Conservation (phyloP, 495 filamentous ascomycete genomes). For the Parathielavia appendiculata region DNA sequence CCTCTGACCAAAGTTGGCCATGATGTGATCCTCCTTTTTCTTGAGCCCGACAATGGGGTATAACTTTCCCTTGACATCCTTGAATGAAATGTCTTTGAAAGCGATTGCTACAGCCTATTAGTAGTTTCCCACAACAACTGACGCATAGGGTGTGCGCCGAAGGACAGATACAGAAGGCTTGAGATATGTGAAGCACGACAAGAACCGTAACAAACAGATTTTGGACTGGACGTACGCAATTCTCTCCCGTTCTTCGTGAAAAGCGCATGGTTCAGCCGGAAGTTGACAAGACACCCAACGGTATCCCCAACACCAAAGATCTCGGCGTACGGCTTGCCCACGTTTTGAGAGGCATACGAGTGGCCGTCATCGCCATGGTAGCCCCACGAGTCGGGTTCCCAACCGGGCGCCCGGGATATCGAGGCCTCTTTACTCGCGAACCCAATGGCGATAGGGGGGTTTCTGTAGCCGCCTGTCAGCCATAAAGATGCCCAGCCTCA, state of each 20-base stretch:
- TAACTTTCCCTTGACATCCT: slow-evolving; percentile 50
- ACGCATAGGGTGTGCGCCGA: not conserved
- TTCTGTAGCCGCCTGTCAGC: slow-evolving; percentile 33
- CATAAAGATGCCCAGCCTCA: not conserved
- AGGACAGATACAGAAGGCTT: not conserved
- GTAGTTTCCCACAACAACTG: not conserved
- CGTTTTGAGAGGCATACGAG: slow-evolving; percentile 67
- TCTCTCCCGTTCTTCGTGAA: slow-evolving; percentile 90
- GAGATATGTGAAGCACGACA: not conserved
- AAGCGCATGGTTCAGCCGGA: slow-evolving; percentile 77
- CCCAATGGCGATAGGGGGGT: slow-evolving; percentile 81
- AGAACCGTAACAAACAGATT: not conserved
- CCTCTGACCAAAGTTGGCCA: slow-evolving; percentile 86
- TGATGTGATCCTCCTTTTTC: slow-evolving; percentile 74
- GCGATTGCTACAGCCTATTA: slow-evolving; percentile 56
- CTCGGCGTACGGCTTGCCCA: slow-evolving; percentile 71
- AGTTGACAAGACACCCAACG: slow-evolving; percentile 92
- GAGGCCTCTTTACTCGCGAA: slow-evolving; percentile 72
- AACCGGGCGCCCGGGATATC: slow-evolving; percentile 80
- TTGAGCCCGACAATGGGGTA: slow-evolving; percentile 95
- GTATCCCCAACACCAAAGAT: slow-evolving; percentile 68
- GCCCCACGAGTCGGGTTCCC: slow-evolving; percentile 94
- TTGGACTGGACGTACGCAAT: slow-evolving; percentile 53
- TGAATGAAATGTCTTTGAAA: slow-evolving; percentile 76
- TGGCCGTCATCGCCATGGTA: slow-evolving; percentile 97